Base-by-base conservation (phyloP, 441 rosid genomes). In the Erodium chrysanthum region DNA sequence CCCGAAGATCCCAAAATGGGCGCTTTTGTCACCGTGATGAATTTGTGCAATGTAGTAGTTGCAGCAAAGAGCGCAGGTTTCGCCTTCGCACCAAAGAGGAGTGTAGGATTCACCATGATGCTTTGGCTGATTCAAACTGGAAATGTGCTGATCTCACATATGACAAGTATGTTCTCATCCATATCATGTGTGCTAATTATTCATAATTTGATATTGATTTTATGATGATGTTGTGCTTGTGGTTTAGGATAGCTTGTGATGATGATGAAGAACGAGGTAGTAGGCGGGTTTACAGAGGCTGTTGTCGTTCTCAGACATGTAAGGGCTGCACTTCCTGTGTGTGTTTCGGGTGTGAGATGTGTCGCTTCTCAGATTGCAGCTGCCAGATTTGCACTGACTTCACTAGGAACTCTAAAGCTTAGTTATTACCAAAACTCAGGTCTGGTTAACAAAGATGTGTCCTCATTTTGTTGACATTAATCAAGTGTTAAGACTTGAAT, bases 311-410 rank as follows among this genome's bases (percentile, higher is more conserved):
- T 20, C 88, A 89, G 8, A 84, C 95, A 11, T 95, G 99, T 82
- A 85, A 86, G 75, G 98, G 99, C 5, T 95, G 99, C 86, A 95
- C 98, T 29, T 85, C 98, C 35, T 95, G 98, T 29, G 98, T 95
- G 37, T 95, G 98, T 83, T 92, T 92, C 22, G 99, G 98, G 52
- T 90, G 99, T 66, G 89, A 84, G 33, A 82, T 87, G 74, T 92
- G 98, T 52, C 97, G 98, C 14, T 90, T 90, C 83, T 68, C 88
- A 0, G 97, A 95, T 65, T 95, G 99, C 79, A 86, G 81, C 83
- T 95, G 97, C 89, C 99, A 90, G 83, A 92, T 89, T 52, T 95
- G 99, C 86, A 79, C 71, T 0, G 99, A 95, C 81, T 92, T 92
- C 79, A 90, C 91, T 0, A 80, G 83, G 73, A 89, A 89, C 46